phyloP scores from a whole-genome alignment of 176 grass and related monocot genomes.

The Aegilops speltoides region DNA sequence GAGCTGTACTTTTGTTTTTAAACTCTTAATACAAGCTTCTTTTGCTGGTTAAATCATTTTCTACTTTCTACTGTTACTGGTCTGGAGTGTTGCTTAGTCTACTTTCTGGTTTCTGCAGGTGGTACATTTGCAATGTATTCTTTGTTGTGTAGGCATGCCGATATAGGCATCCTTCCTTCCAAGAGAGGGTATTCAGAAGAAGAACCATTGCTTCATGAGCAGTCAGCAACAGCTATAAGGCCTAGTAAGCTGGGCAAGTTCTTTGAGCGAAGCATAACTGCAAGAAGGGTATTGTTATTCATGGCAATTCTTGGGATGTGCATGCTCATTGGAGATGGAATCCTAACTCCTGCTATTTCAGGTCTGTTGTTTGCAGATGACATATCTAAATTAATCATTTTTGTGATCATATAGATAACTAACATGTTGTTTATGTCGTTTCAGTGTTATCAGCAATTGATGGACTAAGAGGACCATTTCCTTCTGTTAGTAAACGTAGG shows the following conservation, averaged over 20 bases:
- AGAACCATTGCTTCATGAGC: conserved; percentile 20
- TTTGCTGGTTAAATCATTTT: neutral
- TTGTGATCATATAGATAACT: conserved; percentile 13
- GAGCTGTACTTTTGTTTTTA: neutral
- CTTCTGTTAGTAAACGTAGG: conserved; percentile 60
- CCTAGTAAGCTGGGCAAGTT: conserved; percentile 60
- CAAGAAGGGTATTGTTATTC: conserved; percentile 73
- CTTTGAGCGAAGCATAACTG: conserved; percentile 62
- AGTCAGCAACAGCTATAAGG: conserved; percentile 14
- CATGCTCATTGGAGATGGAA: conserved; percentile 90
- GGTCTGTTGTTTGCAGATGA: conserved; percentile 25
- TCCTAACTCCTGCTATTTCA: conserved; percentile 89
- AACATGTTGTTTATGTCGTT: neutral
- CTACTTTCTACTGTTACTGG: neutral
- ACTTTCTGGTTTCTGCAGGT: conserved; percentile 46
- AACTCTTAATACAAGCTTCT: neutral
- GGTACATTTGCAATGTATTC: conserved; percentile 89
- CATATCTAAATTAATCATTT: conserved; percentile 13
- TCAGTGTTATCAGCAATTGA: conserved; percentile 75
- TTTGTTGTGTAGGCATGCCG: conserved; percentile 65
- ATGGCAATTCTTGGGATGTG: conserved; percentile 78
- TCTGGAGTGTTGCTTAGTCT: neutral
- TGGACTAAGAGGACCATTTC: conserved; percentile 64
- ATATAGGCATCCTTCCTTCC: conserved; percentile 77
- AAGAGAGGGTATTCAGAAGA: conserved; percentile 47